These are phyloP conservation scores for Pichia insulana DNA, from an alignment of 805 yeast genomes.

Conservation along the genomic window DNA sequence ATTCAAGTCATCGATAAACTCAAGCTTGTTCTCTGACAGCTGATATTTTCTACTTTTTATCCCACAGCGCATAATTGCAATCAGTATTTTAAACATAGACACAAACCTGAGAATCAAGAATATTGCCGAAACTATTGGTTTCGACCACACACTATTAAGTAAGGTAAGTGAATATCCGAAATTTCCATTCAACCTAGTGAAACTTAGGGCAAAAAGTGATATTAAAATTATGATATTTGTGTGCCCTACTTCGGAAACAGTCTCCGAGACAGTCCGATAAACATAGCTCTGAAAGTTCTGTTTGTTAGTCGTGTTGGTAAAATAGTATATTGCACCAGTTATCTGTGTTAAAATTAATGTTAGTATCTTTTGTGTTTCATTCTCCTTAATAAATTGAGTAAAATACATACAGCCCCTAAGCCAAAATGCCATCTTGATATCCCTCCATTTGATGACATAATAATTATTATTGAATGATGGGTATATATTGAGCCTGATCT, in stretches of 20 bases:
- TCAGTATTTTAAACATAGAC: slow-evolving; percentile 10
- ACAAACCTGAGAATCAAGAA: slow-evolving; percentile 13
- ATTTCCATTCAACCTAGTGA: slow-evolving; percentile 5
- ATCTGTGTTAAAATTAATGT: slow-evolving; percentile 6
- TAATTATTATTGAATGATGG: not conserved
- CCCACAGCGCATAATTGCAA: slow-evolving; percentile 11
- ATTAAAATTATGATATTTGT: slow-evolving; percentile 7
- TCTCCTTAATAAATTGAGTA: not conserved
- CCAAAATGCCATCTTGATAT: slow-evolving; percentile 23
- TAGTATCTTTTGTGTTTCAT: not conserved
- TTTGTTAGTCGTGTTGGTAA: slow-evolving; percentile 11
- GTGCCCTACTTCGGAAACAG: slow-evolving; percentile 7
- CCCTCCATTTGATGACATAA: not conserved
- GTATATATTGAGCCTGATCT: no score
- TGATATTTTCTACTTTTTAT: slow-evolving; percentile 13
- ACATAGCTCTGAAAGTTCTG: slow-evolving; percentile 10
- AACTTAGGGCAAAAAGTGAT: slow-evolving; percentile 8
- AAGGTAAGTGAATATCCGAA: not conserved
- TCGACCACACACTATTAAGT: slow-evolving; percentile 11
- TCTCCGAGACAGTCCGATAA: slow-evolving; percentile 7
- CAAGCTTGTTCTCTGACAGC: no score
- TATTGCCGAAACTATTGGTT: slow-evolving; percentile 11
- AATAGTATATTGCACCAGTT: slow-evolving; percentile 13
- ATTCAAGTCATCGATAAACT: no score
- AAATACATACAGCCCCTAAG: slow-evolving; percentile 15